phyloP scores from a whole-genome alignment of 2,329 filamentous ascomycete species.

The Nigrospora osmanthi region DNA sequence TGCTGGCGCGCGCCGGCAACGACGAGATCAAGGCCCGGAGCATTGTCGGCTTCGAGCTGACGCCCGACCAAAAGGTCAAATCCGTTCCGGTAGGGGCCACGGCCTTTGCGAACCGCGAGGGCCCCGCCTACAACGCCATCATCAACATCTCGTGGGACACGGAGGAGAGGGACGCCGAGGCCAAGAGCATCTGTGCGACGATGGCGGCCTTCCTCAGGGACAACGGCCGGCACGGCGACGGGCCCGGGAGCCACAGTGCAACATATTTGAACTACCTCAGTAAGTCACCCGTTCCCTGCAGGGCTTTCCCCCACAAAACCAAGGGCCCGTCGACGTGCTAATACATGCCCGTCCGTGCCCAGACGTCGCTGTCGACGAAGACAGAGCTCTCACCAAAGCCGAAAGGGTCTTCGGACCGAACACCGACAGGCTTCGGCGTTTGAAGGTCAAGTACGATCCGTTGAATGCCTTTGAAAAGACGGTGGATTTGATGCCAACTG shows the following conservation, averaged over 20 bases:
- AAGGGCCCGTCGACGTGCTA: too few relatives aligned
- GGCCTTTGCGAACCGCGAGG: slow-evolving; percentile 35
- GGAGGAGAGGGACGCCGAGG: slow-evolving; percentile 23
- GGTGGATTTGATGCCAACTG: not conserved
- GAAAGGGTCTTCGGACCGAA: slow-evolving; percentile 23
- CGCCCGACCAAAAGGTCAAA: slow-evolving; percentile 27
- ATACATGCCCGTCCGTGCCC: not conserved
- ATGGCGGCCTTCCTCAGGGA: slow-evolving; percentile 9
- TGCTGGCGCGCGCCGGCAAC: slow-evolving; percentile 12
- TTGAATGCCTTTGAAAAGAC: slow-evolving; percentile 24
- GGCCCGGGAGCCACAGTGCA: slow-evolving; percentile 1
- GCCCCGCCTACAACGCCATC: slow-evolving; percentile 31
- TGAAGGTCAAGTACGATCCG: slow-evolving; percentile 26
- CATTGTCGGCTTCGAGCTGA: slow-evolving; percentile 31
- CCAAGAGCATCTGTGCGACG: slow-evolving; percentile 28
- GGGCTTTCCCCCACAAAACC: too few relatives aligned
- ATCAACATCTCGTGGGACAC: slow-evolving; percentile 32
- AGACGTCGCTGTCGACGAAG: slow-evolving; percentile 1
- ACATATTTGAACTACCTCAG: slow-evolving; percentile 5
- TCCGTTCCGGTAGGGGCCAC: slow-evolving; percentile 26
- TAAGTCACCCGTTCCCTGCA: not conserved
- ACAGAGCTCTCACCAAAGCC: slow-evolving; percentile 5
- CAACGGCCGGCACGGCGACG: slow-evolving; percentile 1
- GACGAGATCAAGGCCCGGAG: slow-evolving; percentile 18
- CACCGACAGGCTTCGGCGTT: slow-evolving; percentile 14